These are phyloP conservation scores for Candida rishiriensis DNA, from an alignment of 805 yeast genomes.

Conservation along the genomic window DNA sequence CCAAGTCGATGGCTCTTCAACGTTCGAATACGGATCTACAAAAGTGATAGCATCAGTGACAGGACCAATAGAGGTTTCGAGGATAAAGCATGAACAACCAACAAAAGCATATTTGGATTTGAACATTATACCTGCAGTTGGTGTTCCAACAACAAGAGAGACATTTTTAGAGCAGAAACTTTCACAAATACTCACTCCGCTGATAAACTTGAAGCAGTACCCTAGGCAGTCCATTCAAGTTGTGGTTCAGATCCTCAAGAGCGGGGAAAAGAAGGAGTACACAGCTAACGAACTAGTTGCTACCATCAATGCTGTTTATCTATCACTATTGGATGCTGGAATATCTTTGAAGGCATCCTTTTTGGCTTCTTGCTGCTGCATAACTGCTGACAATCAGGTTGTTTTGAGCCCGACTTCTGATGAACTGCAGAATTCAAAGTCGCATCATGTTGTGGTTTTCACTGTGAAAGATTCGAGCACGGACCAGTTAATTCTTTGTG, in stretches of 20 bases:
- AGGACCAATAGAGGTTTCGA: conserved; percentile 82
- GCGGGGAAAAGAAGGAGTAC: conserved; percentile 39
- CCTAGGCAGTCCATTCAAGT: conserved; percentile 79
- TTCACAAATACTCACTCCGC: conserved; percentile 53
- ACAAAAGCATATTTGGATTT: conserved; percentile 74
- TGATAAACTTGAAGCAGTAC: conserved; percentile 56
- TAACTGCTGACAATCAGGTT: conserved; percentile 23
- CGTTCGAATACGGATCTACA: conserved; percentile 44
- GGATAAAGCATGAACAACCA: conserved; percentile 79
- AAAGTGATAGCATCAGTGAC: conserved; percentile 71
- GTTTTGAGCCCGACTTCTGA: conserved; percentile 42
- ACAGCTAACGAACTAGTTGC: conserved; percentile 53
- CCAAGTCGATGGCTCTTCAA: conserved; percentile 80
- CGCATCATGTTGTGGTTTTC: conserved; percentile 66
- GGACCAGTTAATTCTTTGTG: conserved; percentile 58
- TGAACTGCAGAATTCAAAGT: conserved; percentile 39
- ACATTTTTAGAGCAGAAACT: conserved; percentile 69
- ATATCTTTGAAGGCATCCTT: conserved; percentile 63
- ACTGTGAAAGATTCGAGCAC: conserved; percentile 47
- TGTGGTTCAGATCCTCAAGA: conserved; percentile 57
- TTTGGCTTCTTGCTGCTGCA: conserved; percentile 44
- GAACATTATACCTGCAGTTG: conserved; percentile 71
- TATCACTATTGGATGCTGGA: conserved; percentile 80
- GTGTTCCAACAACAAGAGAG: conserved; percentile 71
- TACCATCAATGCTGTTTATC: conserved; percentile 65